Evolutionary conservation across 2,329 filamentous ascomycete genomes (phyloP), one percentile per base, ranked within the genome.

Genomic region (Neonectria ditissima): DNA sequence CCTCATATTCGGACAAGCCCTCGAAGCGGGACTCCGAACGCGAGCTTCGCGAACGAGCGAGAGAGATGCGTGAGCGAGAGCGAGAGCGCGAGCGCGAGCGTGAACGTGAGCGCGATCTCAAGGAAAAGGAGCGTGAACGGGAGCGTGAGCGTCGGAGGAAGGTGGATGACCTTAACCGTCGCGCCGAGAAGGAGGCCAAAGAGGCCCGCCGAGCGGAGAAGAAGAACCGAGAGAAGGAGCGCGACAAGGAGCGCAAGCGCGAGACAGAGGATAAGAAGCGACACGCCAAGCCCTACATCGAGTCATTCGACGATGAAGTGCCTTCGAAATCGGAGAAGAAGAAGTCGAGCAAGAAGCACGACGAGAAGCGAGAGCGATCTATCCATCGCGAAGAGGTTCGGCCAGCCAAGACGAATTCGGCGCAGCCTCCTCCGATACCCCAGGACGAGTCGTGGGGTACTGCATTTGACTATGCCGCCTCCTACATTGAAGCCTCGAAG

Each of bases 1-100:
- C 82, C 2, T 84, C 82, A 59, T 86, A 85, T 58, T 77, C 78
- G 37, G 82, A 85, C 54, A 80, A 81, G 68, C 73, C 81, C 3
- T 79, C 80, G 3, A 82, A 80, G 65, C 80, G 79, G 47, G 82
- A 82, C 52, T 75, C 73, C 54, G 79, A 79, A 14, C 55, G 53
- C n/a, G 47, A 50, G 47, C 47, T 30, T 67, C 22, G 73, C 79
- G 39, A 72, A 74, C 41, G 76, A 80, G 16, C 73, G 77, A 45
- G 73, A 80, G 51, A 69, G 77, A 22, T 75, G 30, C 37, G 37
- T 11, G 37, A 41, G 8, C 37, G 37, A 41, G 79, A 81, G n/a
- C 79, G 79, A 13, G 68, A 72, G 20, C 57, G 67, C 22, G 65
- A 69, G 13, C 64, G 76, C 32, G 71, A 74, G 22, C 65, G 71